Conservation (phyloP, 2,329 filamentous ascomycete species). For the Stagonosporopsis chrysanthemi region DNA sequence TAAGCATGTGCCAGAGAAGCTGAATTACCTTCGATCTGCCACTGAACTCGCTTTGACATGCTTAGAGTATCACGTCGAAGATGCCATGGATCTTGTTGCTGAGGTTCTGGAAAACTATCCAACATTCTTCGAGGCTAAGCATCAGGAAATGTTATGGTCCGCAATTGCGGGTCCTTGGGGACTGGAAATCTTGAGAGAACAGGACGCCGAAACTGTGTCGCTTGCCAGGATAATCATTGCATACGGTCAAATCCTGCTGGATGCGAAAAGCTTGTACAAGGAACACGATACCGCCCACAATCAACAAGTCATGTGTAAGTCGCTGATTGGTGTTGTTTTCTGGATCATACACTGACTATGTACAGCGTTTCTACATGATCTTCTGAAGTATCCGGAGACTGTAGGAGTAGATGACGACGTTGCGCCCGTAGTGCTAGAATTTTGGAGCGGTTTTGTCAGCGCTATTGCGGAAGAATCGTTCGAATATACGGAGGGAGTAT, state of each 20-base stretch:
- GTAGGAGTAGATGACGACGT: slow-evolving; percentile 77
- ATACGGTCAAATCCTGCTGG: slow-evolving; percentile 45
- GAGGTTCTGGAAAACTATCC: slow-evolving; percentile 48
- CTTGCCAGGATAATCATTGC: slow-evolving; percentile 48
- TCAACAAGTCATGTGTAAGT: slow-evolving; percentile 48
- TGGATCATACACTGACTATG: slow-evolving; percentile 13
- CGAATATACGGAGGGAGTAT: slow-evolving; percentile 41
- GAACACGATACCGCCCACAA: slow-evolving; percentile 49
- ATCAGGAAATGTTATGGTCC: slow-evolving; percentile 45
- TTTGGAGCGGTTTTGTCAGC: slow-evolving; percentile 81
- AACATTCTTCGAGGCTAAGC: slow-evolving; percentile 44
- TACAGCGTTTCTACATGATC: slow-evolving; percentile 63
- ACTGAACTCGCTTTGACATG: slow-evolving; percentile 67
- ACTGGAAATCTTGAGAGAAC: slow-evolving; percentile 45
- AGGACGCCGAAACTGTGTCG: slow-evolving; percentile 45
- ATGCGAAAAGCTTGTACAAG: slow-evolving; percentile 56
- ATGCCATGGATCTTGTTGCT: slow-evolving; percentile 48
- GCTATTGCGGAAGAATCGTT: slow-evolving; percentile 64
- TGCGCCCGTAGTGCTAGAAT: slow-evolving; percentile 77
- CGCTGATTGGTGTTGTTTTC: background rate
- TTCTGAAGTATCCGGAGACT: slow-evolving; percentile 71
- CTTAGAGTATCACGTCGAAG: slow-evolving; percentile 63
- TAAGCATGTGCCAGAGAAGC: slow-evolving; percentile 63
- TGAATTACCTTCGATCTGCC: slow-evolving; percentile 66
- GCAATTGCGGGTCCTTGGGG: slow-evolving; percentile 47